A percentile compares a stretch with the other conserved stretches of the same genome.
Conservation (phyloP, 495 filamentous ascomycete genomes). For the Chlorociboria aeruginascens region DNA sequence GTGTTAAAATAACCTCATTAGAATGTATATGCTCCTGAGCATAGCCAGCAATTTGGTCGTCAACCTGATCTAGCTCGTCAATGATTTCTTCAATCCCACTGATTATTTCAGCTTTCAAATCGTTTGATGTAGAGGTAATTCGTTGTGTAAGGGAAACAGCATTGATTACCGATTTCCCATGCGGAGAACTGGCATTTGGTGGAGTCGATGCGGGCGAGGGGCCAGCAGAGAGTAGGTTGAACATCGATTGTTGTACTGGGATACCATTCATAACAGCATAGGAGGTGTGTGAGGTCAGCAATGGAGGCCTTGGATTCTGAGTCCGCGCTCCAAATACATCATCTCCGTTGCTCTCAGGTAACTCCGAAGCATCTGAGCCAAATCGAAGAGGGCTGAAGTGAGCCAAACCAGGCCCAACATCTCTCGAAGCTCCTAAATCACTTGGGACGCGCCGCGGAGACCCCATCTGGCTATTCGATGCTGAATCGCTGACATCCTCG, state of each 20-base stretch:
- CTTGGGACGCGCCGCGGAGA: conserved; percentile 9
- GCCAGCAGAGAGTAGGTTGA: conserved; percentile 57
- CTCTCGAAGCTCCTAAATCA: neutral
- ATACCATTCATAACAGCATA: conserved; percentile 34
- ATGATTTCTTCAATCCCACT: conserved; percentile 84
- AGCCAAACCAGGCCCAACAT: conserved; percentile 12
- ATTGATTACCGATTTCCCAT: conserved; percentile 9
- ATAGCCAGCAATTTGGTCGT: conserved; percentile 78
- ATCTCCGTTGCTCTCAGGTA: conserved; percentile 14
- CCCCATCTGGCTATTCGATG: conserved; percentile 12
- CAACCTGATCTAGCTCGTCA: conserved; percentile 78
- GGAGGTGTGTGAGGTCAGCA: conserved; percentile 40
- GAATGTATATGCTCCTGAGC: conserved; percentile 83
- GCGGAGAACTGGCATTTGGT: conserved; percentile 18
- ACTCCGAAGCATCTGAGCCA: conserved; percentile 17
- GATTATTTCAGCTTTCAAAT: conserved; percentile 77
- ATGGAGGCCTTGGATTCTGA: conserved; percentile 36
- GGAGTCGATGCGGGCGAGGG: conserved; percentile 25
- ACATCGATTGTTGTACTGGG: conserved; percentile 54
- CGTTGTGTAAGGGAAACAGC: conserved; percentile 12
- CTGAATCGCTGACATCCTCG: conserved; percentile 37
- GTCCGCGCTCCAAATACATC: conserved; percentile 12
- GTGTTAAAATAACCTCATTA: conserved; percentile 78
- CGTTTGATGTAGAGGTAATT: conserved; percentile 24
- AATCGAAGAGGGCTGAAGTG: conserved; percentile 28